A percentile compares a stretch with the other conserved stretches of the same genome.
phyloP scores from a whole-genome alignment of 164 flowering plant genomes.

The Buxus sempervirens region DNA sequence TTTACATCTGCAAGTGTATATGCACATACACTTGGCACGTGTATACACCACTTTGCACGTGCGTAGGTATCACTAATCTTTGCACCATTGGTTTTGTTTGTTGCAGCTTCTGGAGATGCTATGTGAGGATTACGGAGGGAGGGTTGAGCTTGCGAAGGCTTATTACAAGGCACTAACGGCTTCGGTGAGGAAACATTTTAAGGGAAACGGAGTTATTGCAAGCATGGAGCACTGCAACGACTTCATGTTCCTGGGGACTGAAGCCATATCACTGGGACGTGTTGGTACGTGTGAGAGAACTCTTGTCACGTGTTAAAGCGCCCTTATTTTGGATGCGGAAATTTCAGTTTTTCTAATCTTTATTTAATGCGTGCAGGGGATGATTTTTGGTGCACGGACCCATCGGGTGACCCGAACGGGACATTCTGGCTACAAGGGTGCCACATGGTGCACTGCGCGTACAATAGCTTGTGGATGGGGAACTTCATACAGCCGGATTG shows the following conservation, averaged over 20 bases:
- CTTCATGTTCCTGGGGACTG: constrained; percentile 74
- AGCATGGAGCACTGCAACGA: constrained; percentile 89
- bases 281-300: constrained; percentile 41
- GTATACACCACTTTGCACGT: too few relatives aligned
- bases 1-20: too few relatives aligned
- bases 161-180: constrained; percentile 64
- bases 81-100: too few relatives aligned
- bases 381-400: constrained; percentile 76
- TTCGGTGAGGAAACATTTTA: constrained; percentile 67
- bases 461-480: constrained; percentile 86
- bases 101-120: constrained; percentile 72
- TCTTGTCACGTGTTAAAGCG: too few relatives aligned
- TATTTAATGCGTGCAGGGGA: constrained; percentile 39
- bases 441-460: constrained; percentile 82
- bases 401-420: constrained; percentile 73
- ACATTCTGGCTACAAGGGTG: constrained; percentile 84
- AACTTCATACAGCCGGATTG: constrained; percentile 80
- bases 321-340: too few relatives aligned
- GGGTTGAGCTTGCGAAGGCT: constrained; percentile 79
- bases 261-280: constrained; percentile 67
- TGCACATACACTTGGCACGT: too few relatives aligned
- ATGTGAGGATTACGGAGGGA: constrained; percentile 74
- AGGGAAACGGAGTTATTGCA: constrained; percentile 83
- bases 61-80: too few relatives aligned
- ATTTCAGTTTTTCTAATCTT: too few relatives aligned